phyloP scores from a whole-genome alignment of 164 flowering plant genomes.

The Kalanchoe fedtschenkoi region DNA sequence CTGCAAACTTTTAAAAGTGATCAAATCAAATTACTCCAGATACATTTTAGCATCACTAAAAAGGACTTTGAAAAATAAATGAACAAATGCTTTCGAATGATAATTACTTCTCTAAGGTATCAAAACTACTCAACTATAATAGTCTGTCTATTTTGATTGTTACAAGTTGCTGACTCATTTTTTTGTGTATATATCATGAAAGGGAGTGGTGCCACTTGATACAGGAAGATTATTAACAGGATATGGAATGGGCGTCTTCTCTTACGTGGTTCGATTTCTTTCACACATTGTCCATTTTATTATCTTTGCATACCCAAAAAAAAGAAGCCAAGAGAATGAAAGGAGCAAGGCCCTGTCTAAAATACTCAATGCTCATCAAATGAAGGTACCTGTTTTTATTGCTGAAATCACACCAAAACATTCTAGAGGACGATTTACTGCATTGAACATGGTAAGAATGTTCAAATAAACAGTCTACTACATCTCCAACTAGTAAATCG shows the following conservation, averaged over 20 bases:
- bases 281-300: too few species aligned
- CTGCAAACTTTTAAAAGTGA: too few species aligned
- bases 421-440: constrained; percentile 46
- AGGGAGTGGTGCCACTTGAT: constrained; percentile 23
- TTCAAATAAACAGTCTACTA: not conserved
- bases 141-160: too few species aligned
- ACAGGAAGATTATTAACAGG: constrained; percentile 22
- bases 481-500: too few species aligned
- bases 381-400: constrained; percentile 59
- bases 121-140: too few species aligned
- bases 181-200: not conserved
- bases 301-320: too few species aligned
- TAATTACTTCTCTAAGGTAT: constrained; percentile 46
- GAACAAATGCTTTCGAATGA: too few species aligned
- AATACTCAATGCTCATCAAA: too few species aligned
- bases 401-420: constrained; percentile 62
- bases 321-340: too few species aligned
- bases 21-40: too few species aligned
- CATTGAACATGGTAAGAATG: constrained; percentile 41
- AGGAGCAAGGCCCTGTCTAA: not conserved
- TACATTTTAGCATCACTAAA: too few species aligned
- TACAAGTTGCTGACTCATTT: not conserved
- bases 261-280: constrained; percentile 20
- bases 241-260: constrained; percentile 26
- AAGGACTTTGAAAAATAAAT: too few species aligned